Conservation (phyloP, 805 yeast species). For the Schwanniomyces vanrijiae region DNA sequence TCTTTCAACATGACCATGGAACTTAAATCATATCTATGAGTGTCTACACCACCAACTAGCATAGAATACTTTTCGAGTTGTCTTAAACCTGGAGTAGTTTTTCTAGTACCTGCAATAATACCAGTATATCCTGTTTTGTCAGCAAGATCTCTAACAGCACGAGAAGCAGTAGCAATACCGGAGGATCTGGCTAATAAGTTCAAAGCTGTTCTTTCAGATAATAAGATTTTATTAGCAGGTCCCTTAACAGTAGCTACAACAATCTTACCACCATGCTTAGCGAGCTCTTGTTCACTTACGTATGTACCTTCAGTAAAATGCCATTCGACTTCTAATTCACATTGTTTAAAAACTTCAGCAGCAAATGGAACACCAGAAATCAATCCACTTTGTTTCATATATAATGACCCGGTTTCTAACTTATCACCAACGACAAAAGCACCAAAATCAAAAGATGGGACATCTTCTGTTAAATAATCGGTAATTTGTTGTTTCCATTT, state of each 20-base stretch:
- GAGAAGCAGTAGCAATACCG: conserved; percentile 82
- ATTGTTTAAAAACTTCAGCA: conserved; percentile 76
- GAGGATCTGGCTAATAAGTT: conserved; percentile 80
- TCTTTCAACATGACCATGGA: conserved; percentile 97
- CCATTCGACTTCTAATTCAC: conserved; percentile 75
- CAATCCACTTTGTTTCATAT: conserved; percentile 78
- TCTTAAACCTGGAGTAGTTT: conserved; percentile 96
- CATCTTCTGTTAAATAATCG: conserved; percentile 79
- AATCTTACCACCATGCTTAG: conserved; percentile 50
- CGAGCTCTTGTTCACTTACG: conserved; percentile 41
- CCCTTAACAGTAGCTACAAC: conserved; percentile 80
- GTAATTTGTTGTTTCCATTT: conserved; percentile 80
- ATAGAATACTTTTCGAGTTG: conserved; percentile 87
- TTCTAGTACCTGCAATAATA: conserved; percentile 91
- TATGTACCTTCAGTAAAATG: conserved; percentile 64
- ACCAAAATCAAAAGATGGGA: conserved; percentile 92
- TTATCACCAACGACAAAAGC: conserved; percentile 91
- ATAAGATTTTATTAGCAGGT: conserved; percentile 71
- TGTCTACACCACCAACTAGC: conserved; percentile 93
- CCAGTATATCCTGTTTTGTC: conserved; percentile 72
- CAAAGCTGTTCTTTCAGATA: conserved; percentile 85
- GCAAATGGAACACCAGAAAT: conserved; percentile 90
- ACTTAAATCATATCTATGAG: conserved; percentile 87
- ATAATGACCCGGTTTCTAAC: conserved; percentile 68
- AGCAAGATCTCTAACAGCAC: conserved; percentile 58